Conservation (phyloP, 2,329 filamentous ascomycete species). For the Pyrenophora seminiperda region DNA sequence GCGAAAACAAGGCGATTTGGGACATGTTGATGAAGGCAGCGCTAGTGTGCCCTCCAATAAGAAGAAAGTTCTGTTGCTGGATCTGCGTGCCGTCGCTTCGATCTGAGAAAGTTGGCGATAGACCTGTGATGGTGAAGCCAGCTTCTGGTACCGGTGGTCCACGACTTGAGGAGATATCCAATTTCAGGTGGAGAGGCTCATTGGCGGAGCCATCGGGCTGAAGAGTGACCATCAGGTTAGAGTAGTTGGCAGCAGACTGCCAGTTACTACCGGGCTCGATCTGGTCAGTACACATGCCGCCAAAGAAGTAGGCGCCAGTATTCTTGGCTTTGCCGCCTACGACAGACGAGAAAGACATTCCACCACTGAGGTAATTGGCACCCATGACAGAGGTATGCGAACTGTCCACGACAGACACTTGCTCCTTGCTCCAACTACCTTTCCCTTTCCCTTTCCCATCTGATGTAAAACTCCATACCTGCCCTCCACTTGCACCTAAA, state of each 20-base stretch:
- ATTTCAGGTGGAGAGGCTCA: conserved; percentile 53
- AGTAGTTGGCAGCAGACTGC: conserved; percentile 75
- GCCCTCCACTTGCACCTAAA: conserved; percentile 54
- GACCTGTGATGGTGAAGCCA: conserved; percentile 79
- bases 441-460: conserved; percentile 56
- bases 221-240: conserved; percentile 76
- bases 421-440: conserved; percentile 61
- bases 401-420: conserved; percentile 43
- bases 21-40: conserved; percentile 93
- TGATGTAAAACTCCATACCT: conserved; percentile 70
- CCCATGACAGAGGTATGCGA: conserved; percentile 48
- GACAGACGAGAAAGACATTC: conserved; percentile 70
- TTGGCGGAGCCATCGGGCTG: conserved; percentile 49
- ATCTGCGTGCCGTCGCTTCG: conserved; percentile 65
- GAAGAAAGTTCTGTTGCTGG: conserved; percentile 76
- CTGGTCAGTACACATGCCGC: conserved; percentile 78
- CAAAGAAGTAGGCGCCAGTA: conserved; percentile 74
- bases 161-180: conserved; percentile 56
- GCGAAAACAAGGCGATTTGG: conserved; percentile 81
- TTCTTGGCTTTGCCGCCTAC: conserved; percentile 59
- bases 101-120: conserved; percentile 73
- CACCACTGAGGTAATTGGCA: conserved; percentile 63
- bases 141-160: conserved; percentile 79
- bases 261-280: conserved; percentile 56
- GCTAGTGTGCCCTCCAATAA: conserved; percentile 84